Base-by-base conservation (phyloP, 257 asterid species). In the Linaria vulgaris region DNA sequence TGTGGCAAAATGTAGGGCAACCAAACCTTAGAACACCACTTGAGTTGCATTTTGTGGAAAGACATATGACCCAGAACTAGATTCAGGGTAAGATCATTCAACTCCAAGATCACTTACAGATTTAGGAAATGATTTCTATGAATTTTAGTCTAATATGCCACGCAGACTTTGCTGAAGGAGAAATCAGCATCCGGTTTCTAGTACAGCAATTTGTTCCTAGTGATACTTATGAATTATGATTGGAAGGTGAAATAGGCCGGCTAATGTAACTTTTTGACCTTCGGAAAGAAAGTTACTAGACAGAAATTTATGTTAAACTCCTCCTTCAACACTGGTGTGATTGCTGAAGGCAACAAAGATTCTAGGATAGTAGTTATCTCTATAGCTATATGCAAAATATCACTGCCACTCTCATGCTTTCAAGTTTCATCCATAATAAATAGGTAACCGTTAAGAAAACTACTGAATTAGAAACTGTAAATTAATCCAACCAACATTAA, bases 301-400 rank as follows among this genome's bases (percentile, higher is more conserved):
- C 51, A 6, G 46, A 9, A 23, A 5, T 14, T 19, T 63, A 15
- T 1, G 15, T 27, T 44, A 41, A 65, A 44, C 15, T 52, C 24
- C 12, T 16, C 61, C 20, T 24, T 64, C 52, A 9, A 4, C 12
- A 44, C 24, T 12, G 44, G n/a, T 59, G 27, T 51, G 52, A 30
- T 43, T 56, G 12, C 51, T 17, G 9, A 53, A 46, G 52, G 56
- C 20, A 15, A 37, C 52, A 27, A 9, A 56, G 47, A 43, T 27
- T 45, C 70, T 31, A 67, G 61, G 30, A 50, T 57, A 39, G 37
- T 52, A 21, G 22, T 67, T 34, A 31, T 34, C 45, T 14, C 23
- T 19, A 30, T 23, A 25, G 34, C 15, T 52, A 23, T 8, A 64
- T 59, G 9, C 52, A 3, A 22, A 12, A 25, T 38, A 20, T 6